These are phyloP conservation scores for Cymbidium sinense DNA, from an alignment of 106 monocot species.

Conservation along the genomic window DNA sequence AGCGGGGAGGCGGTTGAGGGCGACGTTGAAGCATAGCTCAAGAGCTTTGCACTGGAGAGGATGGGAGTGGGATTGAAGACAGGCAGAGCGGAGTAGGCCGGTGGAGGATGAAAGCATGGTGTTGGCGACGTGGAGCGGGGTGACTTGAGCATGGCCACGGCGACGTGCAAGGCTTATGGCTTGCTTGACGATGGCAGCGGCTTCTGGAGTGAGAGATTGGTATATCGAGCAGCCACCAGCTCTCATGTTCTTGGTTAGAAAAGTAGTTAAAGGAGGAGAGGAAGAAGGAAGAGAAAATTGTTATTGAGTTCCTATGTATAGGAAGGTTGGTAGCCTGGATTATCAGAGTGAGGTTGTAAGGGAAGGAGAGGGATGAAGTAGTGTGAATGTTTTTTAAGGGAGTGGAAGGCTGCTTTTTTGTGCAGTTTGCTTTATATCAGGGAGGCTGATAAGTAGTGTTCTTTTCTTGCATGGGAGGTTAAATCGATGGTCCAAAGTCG, in stretches of 20 bases:
- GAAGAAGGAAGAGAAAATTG: neutral
- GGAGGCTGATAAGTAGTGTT: constrained; percentile 1
- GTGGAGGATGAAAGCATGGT: constrained; percentile 80
- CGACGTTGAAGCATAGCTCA: constrained; percentile 87
- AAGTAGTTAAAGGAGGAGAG: neutral
- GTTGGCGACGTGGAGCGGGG: constrained; percentile 93
- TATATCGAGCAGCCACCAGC: constrained; percentile 90
- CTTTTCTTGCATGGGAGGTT: constrained; percentile 13
- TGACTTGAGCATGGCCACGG: constrained; percentile 91
- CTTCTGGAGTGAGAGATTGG: constrained; percentile 77
- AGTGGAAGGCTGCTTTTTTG: neutral
- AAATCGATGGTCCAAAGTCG: constrained; percentile 4
- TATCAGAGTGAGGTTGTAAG: neutral
- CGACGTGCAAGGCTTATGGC: constrained; percentile 70
- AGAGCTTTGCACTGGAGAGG: constrained; percentile 84
- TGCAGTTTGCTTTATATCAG: neutral
- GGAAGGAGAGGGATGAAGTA: neutral
- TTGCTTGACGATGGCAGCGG: constrained; percentile 70
- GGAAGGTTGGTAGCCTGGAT: neutral
- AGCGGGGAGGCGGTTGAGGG: constrained; percentile 65
- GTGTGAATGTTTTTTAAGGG: neutral
- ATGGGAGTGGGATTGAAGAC: constrained; percentile 70
- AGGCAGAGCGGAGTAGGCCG: constrained; percentile 63
- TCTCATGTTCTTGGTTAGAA: constrained; percentile 46
- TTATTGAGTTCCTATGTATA: neutral